These are phyloP conservation scores for Prillingera fragicola DNA, from an alignment of 1,284 basidiomycete genomes.

Conservation along the genomic window DNA sequence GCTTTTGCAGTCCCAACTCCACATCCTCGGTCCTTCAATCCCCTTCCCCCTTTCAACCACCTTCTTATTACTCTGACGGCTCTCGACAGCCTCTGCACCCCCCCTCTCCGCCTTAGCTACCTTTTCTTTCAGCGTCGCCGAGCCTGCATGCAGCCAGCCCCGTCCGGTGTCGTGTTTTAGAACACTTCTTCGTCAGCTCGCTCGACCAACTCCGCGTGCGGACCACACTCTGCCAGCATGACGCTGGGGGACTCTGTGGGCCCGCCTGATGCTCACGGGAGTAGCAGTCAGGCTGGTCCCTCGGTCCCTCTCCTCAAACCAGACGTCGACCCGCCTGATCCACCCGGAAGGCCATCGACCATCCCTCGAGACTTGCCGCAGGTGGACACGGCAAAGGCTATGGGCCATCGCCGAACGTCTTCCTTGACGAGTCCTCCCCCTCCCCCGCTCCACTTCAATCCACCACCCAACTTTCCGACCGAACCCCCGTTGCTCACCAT, in stretches of 20 bases:
- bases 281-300: too few relatives aligned
- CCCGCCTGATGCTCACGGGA: too few relatives aligned
- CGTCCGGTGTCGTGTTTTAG: too few relatives aligned
- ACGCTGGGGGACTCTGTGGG: too few relatives aligned
- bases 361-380: too few relatives aligned
- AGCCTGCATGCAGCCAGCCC: neutral
- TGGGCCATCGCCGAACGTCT: neutral
- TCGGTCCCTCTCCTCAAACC: too few relatives aligned
- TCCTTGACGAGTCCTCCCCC: conserved; percentile 18
- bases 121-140: neutral
- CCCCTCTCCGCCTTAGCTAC: neutral
- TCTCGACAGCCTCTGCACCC: neutral
- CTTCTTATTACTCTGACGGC: neutral
- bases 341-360: neutral
- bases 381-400: too few relatives aligned
- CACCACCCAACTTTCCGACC: conserved; percentile 26
- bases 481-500: conserved; percentile 1
- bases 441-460: conserved; percentile 39
- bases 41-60: neutral
- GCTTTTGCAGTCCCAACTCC: too few relatives aligned
- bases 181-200: too few relatives aligned
- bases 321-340: neutral
- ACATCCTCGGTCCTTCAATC: too few relatives aligned
- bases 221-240: too few relatives aligned
- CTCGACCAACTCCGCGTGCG: too few relatives aligned